Conservation (phyloP, 495 filamentous ascomycete genomes). For the Podospora appendiculata region DNA sequence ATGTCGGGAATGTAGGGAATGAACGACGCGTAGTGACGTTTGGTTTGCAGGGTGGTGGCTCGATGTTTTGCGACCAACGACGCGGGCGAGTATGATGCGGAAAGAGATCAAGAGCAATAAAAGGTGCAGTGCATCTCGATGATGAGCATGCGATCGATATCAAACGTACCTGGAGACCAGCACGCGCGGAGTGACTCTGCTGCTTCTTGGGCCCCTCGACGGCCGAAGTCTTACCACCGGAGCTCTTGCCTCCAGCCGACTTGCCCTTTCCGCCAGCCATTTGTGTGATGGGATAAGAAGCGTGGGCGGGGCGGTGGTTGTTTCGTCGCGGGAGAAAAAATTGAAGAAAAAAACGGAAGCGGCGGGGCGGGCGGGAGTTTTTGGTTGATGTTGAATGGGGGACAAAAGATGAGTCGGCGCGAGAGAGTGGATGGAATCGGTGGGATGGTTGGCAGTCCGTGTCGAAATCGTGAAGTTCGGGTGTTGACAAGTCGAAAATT, state of each 20-base stretch:
- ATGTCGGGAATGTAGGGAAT: constrained; percentile 1
- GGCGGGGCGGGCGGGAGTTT: background rate
- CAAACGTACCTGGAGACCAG: constrained; percentile 89
- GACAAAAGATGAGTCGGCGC: too few relatives aligned
- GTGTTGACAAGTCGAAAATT: constrained; percentile 33
- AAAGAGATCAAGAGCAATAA: constrained; percentile 6
- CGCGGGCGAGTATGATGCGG: background rate
- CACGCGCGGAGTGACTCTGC: constrained; percentile 96
- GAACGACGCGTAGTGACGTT: constrained; percentile 11
- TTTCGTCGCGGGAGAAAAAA: constrained; percentile 1
- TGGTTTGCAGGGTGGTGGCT: background rate
- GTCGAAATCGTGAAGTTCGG: constrained; percentile 14
- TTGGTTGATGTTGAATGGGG: too few relatives aligned
- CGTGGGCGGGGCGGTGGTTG: constrained; percentile 9
- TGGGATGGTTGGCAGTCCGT: constrained; percentile 5
- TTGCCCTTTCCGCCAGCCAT: constrained; percentile 87
- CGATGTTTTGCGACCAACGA: background rate
- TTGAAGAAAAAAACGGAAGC: constrained; percentile 2
- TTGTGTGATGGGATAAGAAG: constrained; percentile 16
- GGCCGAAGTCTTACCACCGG: constrained; percentile 78
- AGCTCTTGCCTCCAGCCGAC: constrained; percentile 82
- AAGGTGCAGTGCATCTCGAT: constrained; percentile 8
- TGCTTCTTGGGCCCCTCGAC: constrained; percentile 71
- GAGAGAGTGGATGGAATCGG: too few relatives aligned
- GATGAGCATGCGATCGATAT: background rate